Percentiles rank a stretch among this genome's conserved stretches.
These are phyloP conservation scores for Hyaloscypha finlandica DNA, from an alignment of 495 filamentous ascomycete species.

Conservation along the genomic window DNA sequence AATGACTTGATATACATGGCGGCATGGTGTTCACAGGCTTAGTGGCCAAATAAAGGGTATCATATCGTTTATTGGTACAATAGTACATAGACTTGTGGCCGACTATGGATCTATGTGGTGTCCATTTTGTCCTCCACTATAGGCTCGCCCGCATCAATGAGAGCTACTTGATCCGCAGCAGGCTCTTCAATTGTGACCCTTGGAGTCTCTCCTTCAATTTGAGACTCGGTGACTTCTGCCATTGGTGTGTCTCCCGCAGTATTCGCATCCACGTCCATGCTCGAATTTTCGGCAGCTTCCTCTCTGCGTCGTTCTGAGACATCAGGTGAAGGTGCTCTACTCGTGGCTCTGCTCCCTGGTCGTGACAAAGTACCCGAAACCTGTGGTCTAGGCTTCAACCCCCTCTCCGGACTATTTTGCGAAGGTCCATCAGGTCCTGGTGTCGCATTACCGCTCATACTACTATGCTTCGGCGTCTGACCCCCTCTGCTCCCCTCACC, in stretches of 20 bases:
- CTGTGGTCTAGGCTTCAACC: constrained; percentile 28
- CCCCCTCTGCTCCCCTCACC: constrained; percentile 46
- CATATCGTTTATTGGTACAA: constrained; percentile 30
- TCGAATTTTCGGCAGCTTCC: constrained; percentile 62
- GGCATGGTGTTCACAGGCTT: constrained; percentile 13
- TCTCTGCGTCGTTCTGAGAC: constrained; percentile 35
- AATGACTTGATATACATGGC: background rate
- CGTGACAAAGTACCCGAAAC: constrained; percentile 24
- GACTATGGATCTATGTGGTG: constrained; percentile 43
- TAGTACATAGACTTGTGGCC: constrained; percentile 19
- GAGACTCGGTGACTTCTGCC: constrained; percentile 42
- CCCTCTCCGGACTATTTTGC: constrained; percentile 21
- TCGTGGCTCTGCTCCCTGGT: constrained; percentile 31
- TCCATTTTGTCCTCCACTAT: constrained; percentile 68
- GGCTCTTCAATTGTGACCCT: constrained; percentile 55
- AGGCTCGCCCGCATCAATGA: constrained; percentile 26
- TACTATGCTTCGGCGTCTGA: constrained; percentile 50
- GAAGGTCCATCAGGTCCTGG: constrained; percentile 56
- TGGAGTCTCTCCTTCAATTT: constrained; percentile 49
- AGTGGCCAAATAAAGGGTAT: constrained; percentile 34
- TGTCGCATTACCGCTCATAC: constrained; percentile 59
- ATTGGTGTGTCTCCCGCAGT: constrained; percentile 34
- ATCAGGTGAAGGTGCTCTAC: constrained; percentile 34
- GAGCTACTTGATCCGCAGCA: constrained; percentile 15
- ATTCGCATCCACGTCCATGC: constrained; percentile 26